A percentile compares a stretch with the other conserved stretches of the same genome.
phyloP scores from a whole-genome alignment of 306 rosid species.

The Begonia loranthoides region DNA sequence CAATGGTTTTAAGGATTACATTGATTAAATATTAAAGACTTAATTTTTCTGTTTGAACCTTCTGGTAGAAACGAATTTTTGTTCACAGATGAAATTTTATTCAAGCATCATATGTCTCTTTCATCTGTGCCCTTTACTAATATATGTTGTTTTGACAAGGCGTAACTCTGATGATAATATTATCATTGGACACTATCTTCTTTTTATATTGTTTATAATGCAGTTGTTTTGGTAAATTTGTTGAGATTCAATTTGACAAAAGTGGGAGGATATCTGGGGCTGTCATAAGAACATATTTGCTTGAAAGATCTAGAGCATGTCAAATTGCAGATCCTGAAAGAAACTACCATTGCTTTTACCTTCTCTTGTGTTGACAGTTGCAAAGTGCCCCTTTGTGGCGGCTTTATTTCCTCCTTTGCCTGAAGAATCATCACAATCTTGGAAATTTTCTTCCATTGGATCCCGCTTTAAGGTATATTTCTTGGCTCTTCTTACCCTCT shows the following conservation, averaged over 20 bases:
- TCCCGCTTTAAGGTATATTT: conserved; percentile 80
- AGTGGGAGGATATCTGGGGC: conserved; percentile 99
- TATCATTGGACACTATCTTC: too few relatives aligned
- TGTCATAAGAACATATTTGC: conserved; percentile 85
- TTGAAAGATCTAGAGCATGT: conserved; percentile 97
- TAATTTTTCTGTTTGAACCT: too few relatives aligned
- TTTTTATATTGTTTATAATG: conserved; percentile 14
- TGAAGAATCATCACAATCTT: conserved; percentile 80
- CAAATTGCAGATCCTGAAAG: conserved; percentile 96
- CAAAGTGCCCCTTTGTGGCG: conserved; percentile 77
- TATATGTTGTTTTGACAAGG: too few relatives aligned
- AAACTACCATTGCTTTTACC: conserved; percentile 98
- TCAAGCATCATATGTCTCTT: too few relatives aligned
- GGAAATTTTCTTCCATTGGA: conserved; percentile 95
- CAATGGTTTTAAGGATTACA: too few relatives aligned
- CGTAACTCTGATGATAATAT: too few relatives aligned
- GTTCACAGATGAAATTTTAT: too few relatives aligned
- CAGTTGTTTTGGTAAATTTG: conserved; percentile 99
- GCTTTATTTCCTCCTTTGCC: conserved; percentile 82
- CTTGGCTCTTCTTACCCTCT: conserved; percentile 3
- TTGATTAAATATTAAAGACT: too few relatives aligned
- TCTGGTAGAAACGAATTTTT: too few relatives aligned
- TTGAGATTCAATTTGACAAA: conserved; percentile 98
- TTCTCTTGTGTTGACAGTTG: conserved; percentile 80
- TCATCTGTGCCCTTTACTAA: too few relatives aligned